phyloP scores from a whole-genome alignment of 306 rosid species.

The Canavalia ensiformis region DNA sequence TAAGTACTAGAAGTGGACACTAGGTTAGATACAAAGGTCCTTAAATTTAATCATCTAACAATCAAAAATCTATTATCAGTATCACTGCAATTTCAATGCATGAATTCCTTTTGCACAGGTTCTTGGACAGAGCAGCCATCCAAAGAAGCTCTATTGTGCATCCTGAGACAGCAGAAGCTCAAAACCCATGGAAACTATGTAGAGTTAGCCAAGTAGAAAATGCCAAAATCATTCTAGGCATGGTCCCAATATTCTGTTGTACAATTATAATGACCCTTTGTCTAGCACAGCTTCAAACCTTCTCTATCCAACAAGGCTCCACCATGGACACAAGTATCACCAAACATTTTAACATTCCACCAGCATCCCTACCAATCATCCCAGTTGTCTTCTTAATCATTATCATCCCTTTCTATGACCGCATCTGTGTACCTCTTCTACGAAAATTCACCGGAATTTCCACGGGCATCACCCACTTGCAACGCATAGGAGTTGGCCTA shows the following conservation, averaged over 20 bases:
- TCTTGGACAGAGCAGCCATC: slow-evolving; percentile 90
- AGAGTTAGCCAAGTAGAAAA: slow-evolving; percentile 91
- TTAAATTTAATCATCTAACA: too few species aligned
- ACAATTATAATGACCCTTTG: slow-evolving; percentile 92
- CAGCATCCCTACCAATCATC: slow-evolving; percentile 83
- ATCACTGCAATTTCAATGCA: not conserved
- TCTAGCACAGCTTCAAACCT: slow-evolving; percentile 93
- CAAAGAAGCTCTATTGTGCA: slow-evolving; percentile 40
- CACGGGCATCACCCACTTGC: slow-evolving; percentile 78
- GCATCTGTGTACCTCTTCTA: slow-evolving; percentile 62
- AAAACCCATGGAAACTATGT: slow-evolving; percentile 80
- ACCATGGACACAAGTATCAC: slow-evolving; percentile 78
- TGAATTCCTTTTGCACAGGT: slow-evolving; percentile 53
- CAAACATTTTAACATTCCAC: slow-evolving; percentile 71
- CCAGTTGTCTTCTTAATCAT: slow-evolving; percentile 71
- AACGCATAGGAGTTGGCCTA: slow-evolving; percentile 86
- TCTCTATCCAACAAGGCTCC: slow-evolving; percentile 77
- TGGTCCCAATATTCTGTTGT: slow-evolving; percentile 89
- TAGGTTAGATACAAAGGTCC: not conserved
- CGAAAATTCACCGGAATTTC: slow-evolving; percentile 74
- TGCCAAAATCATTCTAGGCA: slow-evolving; percentile 75
- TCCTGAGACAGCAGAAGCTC: slow-evolving; percentile 38
- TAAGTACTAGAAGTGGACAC: not conserved
- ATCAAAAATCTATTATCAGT: not conserved
- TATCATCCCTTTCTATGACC: slow-evolving; percentile 75